Evolutionary conservation across 2,329 filamentous ascomycete species (phyloP), one percentile per base, ranked within the genome.

Genomic region (Penicillium hordei): DNA sequence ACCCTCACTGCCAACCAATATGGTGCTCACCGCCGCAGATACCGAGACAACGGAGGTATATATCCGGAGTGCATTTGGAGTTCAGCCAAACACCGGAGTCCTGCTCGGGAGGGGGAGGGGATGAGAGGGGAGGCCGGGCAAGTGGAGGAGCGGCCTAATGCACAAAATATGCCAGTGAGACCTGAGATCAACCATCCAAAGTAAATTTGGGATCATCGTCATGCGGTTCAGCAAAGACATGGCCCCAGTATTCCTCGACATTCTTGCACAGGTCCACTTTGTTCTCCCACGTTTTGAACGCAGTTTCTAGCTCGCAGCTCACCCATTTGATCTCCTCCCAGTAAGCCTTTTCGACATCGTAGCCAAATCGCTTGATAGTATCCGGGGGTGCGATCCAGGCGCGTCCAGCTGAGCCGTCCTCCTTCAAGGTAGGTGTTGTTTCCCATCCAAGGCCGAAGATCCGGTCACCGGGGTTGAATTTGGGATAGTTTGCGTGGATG

Each of bases 301-400:
- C 59, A 1, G 58, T 61, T 48, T 76, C 72, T 2, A 73, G 65
- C 33, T 73, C 64, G 59, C 76, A 78, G 49, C 73, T 75, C 13
- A 76, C 72, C 62, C 65, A 72, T 52, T 72, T 75, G 52, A 78
- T 71, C 52, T 76, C 76, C 48, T 74, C 72, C 75, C 76, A 78
- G 43, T 76, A 75, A 6, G 66, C 65, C 48, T 62, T 71, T 58
- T 78, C 76, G 5, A 68, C 67, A 55, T 78, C 76, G 55, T 72
- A 72, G 27, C 76, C 76, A 49, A 78, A 73, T 12, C 72, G 65
- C 21, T 59, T 60, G 17, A 77, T 58, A 5, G 68, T 71, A 0
- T 75, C 70, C 12, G 70, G 65, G 0, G 71, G 69, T 15, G 68
- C 66, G 3, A 68, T 70, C 75, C 75, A 78, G 43, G 72, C 72